Base-by-base conservation (phyloP, 441 rosid species). In the Erysimum cheiri region DNA sequence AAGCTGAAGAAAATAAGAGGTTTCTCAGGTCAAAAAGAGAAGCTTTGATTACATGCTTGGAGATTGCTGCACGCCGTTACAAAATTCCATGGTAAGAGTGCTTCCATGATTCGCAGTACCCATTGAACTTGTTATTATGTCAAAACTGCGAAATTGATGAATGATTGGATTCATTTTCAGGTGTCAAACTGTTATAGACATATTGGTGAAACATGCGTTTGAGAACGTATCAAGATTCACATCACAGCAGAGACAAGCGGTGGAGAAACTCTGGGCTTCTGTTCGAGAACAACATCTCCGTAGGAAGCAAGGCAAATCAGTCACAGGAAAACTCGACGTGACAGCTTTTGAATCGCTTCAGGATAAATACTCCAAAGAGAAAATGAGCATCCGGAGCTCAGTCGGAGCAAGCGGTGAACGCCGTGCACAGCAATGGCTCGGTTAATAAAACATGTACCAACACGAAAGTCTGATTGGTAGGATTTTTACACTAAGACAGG, bases 141-240 rank as follows among this genome's bases (percentile, higher is more conserved):
- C 57, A 35, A 43, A 57, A 57, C 22, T 60, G 49, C 4, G 5
- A 32, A 14, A 56, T 3, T 48, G 66, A 67, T 41, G 71, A 52
- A 66, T 60, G 32, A 5, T 55, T 57, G 15, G 40, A n/a, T 44
- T 69, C 32, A 60, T 46, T 81, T 54, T 50, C 81, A 94, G 98
- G 99, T 94, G 99, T 67, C 99, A 94, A 80, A 94, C 94, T 0
- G 94, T 82, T 59, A 90, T 94, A 79, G 99, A 92, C 83, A 94
- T 94, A 76, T 70, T 94, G 83, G 99, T 88, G 52, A 90, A 94
- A 82, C 94, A 88, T 77, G 98, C 98, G 5, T 87, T 64, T 47
- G 94, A 94, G 65, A 86, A 90, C 61, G 88, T 85, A 60, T 67
- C 84, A 17, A 94, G 88, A 76, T 92, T 94, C 84, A 92, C 97